Base-by-base conservation (phyloP, 2,329 filamentous ascomycete genomes). In the Aspergillus novoparasiticus region DNA sequence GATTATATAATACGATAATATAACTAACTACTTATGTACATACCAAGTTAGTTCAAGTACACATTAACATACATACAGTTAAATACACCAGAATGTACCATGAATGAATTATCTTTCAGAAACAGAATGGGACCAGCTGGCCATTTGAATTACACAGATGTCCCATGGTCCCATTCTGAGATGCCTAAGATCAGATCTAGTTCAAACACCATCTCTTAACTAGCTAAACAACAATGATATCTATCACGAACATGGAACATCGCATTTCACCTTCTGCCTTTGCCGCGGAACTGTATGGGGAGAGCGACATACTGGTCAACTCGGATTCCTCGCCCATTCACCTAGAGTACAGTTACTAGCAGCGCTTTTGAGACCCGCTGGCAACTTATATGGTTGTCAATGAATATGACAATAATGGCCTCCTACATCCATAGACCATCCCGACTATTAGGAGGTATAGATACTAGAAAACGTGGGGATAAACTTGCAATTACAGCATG, bases 1-100 rank as follows among this genome's bases (percentile, higher is more conserved):
- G 66, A 61, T 67, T 68, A 68, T 64, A 57, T 68, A 69, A 69
- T 58, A 50, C 11, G 5, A 11, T 46, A 26, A 46, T 11, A 10
- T 19, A 19, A n/a, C 36, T 32, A 32, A 32, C 30, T 32, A 32
- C 30, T 11, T 10, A 9, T 26, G 26, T 26, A 26, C 26, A 26
- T 26, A 26, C 26, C 4, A 28, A 28, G 26, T 28, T 28, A 28
- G 26, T 28, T 28, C 32, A 10, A 12, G 3, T 34, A 34, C 32
- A 34, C 32, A 11, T 11, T 34, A 19, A 43, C 39, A 43, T n/a
- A 43, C 39, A 43, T 45, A 12, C 43, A 21, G 43, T 6, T 11
- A 45, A 19, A 21, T 19, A 46, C n/a, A 46, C 23, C 10, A 12
- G n/a, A 23, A 36, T 14, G 34, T 36, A 36, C 34, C 34, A 36